Percentiles rank a stretch among this genome's conserved stretches.
Conservation (phyloP, 169 alveolate genomes). For the Plasmodium ovale region DNA sequence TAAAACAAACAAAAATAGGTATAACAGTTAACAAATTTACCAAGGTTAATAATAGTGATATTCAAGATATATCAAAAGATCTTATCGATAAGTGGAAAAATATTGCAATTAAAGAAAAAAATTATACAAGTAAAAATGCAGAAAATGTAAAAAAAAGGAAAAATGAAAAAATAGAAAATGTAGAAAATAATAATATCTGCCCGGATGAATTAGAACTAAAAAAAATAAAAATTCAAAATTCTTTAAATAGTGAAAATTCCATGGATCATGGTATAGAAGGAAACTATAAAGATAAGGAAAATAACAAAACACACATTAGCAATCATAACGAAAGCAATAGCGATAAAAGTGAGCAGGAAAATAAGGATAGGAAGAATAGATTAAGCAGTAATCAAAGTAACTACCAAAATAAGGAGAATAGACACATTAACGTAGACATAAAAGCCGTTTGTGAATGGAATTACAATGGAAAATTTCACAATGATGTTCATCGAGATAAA, state of each 20-base stretch:
- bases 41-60: conserved; percentile 37
- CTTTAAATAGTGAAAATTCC: conserved; percentile 73
- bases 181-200: conserved; percentile 3
- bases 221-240: conserved; percentile 67
- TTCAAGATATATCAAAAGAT: conserved; percentile 58
- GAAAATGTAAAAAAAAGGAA: conserved; percentile 63
- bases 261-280: background rate
- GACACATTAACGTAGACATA: conserved; percentile 9
- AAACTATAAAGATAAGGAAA: background rate
- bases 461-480: conserved; percentile 46
- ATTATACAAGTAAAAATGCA: conserved; percentile 20
- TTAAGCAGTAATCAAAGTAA: conserved; percentile 54
- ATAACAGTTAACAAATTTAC: conserved; percentile 85
- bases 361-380: too few species aligned
- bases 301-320: background rate
- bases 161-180: conserved; percentile 20
- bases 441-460: conserved; percentile 49
- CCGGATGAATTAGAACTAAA: conserved; percentile 41
- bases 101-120: conserved; percentile 77
- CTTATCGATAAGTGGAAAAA: conserved; percentile 76
- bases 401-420: conserved; percentile 4
- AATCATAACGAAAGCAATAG: background rate
- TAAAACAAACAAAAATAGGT: conserved; percentile 87
- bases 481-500: conserved; percentile 76
- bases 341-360: too few species aligned